Base-by-base conservation (phyloP, 78 protist species). In the Dictyostelium brefeldianum region DNA sequence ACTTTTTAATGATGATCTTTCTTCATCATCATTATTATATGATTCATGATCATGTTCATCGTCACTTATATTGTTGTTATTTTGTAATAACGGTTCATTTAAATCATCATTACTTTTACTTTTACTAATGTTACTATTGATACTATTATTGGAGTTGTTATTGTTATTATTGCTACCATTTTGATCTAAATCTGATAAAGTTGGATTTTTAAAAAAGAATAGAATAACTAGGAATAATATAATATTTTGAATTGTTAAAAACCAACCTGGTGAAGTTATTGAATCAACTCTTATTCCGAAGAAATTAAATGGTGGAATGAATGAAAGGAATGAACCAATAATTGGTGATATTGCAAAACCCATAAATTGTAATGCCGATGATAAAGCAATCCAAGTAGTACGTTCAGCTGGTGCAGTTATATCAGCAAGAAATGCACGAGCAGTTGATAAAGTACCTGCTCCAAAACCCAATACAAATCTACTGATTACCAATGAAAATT, bases 291-390 rank as follows among this genome's bases (percentile, higher is more conserved):
- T 27, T 43, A 80, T 31, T 22, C 8, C 22, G 9, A 50, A 71
- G 59, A 80, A 31, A 41, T 20, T 8, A 14, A 80, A 80, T 6
- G 47, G 27, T 36, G 85, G 85, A 2, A 80, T 18, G 36, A 43
- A 59, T 18, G 85, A 9, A 4, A 80, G 5, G 36, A 41, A 9
- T 80, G 85, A 80, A 0, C 85, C 85, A 59, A 80, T 59, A 0
- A 50, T 51, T 4, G 92, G 92, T 0, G 82, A 51, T 10, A 75
- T 22, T 48, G 92, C 92, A 53, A 85, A 85, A 20, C 92, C 92
- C 11, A 85, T 69, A 22, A 59, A 85, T 74, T 85, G 92, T 9
- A 85, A 43, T 20, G 92, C 92, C 4, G 77, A 25, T n/a, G 92
- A 46, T 18, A 56, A 20, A 9, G 92, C 81, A 29, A 85, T 74